A percentile compares a stretch with the other conserved stretches of the same genome.
These are phyloP conservation scores for Colletotrichum eleusines DNA, from an alignment of 2,329 filamentous ascomycete genomes.

Conservation along the genomic window DNA sequence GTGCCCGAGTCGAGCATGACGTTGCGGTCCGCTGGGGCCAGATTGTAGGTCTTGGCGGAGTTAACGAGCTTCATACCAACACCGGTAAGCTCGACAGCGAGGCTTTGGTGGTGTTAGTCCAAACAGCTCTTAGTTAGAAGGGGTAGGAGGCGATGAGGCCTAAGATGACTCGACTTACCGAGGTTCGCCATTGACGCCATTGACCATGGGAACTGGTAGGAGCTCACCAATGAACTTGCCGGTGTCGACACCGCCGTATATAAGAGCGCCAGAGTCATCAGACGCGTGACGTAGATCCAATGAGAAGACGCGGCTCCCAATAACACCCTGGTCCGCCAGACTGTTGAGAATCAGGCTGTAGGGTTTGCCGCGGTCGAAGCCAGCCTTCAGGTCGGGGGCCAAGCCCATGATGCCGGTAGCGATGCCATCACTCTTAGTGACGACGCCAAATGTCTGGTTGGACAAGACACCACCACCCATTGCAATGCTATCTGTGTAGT, in stretches of 20 bases:
- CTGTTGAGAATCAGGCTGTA: slow-evolving; percentile 68
- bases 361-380: slow-evolving; percentile 52
- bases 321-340: slow-evolving; percentile 60
- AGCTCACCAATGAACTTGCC: slow-evolving; percentile 64
- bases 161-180: slow-evolving; percentile 41
- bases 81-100: slow-evolving; percentile 51
- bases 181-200: slow-evolving; percentile 51
- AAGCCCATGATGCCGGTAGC: slow-evolving; percentile 66
- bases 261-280: slow-evolving; percentile 59
- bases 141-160: background rate
- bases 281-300: slow-evolving; percentile 62
- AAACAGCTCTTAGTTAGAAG: slow-evolving; percentile 32
- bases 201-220: slow-evolving; percentile 57
- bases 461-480: slow-evolving; percentile 55
- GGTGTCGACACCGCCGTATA: slow-evolving; percentile 66
- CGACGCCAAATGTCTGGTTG: slow-evolving; percentile 65
- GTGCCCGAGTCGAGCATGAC: slow-evolving; percentile 67
- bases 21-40: slow-evolving; percentile 51
- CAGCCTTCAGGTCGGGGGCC: slow-evolving; percentile 55
- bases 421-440: slow-evolving; percentile 58
- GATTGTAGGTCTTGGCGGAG: slow-evolving; percentile 44
- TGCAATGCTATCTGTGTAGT: slow-evolving; percentile 60
- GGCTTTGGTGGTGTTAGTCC: slow-evolving; percentile 42
- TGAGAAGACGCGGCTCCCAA: slow-evolving; percentile 63
- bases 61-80: slow-evolving; percentile 50